Evolutionary conservation across 106 monocot species (phyloP).

Genomic region (Allium sativum): DNA sequence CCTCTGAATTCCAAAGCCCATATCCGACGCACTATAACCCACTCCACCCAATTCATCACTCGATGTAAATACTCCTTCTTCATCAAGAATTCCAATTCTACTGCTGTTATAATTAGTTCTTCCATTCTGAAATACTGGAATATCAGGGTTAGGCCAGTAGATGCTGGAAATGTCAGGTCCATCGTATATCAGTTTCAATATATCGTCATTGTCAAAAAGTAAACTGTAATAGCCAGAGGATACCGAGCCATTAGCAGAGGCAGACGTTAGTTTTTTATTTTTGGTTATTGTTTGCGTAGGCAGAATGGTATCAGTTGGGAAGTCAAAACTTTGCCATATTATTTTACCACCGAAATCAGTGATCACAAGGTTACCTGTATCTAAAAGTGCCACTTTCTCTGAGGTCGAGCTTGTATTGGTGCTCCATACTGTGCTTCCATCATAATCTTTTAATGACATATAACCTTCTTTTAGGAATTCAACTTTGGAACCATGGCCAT

Average conservation of each 20-base stretch:
- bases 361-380: slow-evolving; percentile 32
- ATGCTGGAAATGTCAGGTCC: slow-evolving; percentile 33
- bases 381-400: slow-evolving; percentile 9
- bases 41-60: slow-evolving; percentile 10
- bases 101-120: slow-evolving; percentile 46
- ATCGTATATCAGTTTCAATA: slow-evolving; percentile 15
- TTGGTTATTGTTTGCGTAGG: slow-evolving; percentile 26
- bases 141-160: slow-evolving; percentile 31
- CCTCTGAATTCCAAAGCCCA: slow-evolving; percentile 14
- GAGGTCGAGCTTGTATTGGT: slow-evolving; percentile 3
- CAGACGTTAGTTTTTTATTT: slow-evolving; percentile 13
- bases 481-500: slow-evolving; percentile 19
- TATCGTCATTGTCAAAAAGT: slow-evolving; percentile 15
- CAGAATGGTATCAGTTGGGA: slow-evolving; percentile 34
- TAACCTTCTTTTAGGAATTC: slow-evolving; percentile 8
- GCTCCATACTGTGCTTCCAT: slow-evolving; percentile 16
- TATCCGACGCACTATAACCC: slow-evolving; percentile 19
- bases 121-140: slow-evolving; percentile 11
- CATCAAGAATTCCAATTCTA: slow-evolving; percentile 28
- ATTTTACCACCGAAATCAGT: slow-evolving; percentile 4
- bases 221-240: slow-evolving; percentile 24
- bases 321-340: slow-evolving; percentile 37
- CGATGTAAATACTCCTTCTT: slow-evolving; percentile 14
- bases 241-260: neutral
- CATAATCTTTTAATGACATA: slow-evolving; percentile 14